Evolutionary conservation across 371 early-diverging fungal species (phyloP).

Genomic region (Funneliformis caledonium): DNA sequence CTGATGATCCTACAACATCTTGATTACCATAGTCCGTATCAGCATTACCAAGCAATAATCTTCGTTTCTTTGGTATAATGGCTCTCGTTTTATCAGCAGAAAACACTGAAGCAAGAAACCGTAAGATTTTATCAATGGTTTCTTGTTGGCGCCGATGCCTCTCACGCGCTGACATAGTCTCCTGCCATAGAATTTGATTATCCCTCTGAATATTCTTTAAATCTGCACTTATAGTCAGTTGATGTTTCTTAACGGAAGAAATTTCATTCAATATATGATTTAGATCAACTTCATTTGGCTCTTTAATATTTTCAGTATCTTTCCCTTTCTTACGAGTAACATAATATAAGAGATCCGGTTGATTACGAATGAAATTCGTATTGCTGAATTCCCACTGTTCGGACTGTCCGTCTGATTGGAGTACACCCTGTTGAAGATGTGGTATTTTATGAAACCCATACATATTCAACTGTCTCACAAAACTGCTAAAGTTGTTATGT

Average conservation of each 20-base stretch:
- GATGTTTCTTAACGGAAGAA: slow-evolving; percentile 86
- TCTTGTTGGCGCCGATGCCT: slow-evolving; percentile 86
- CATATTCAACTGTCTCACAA: slow-evolving; percentile 96
- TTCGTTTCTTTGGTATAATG: slow-evolving; percentile 61
- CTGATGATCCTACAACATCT: background rate
- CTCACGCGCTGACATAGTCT: slow-evolving; percentile 74
- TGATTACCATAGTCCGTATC: slow-evolving; percentile 46
- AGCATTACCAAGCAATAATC: slow-evolving; percentile 48
- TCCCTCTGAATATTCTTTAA: slow-evolving; percentile 86
- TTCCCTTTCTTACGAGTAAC: slow-evolving; percentile 64
- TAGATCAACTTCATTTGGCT: slow-evolving; percentile 53
- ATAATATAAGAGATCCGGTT: slow-evolving; percentile 60
- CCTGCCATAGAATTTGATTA: slow-evolving; percentile 89
- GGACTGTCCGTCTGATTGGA: slow-evolving; percentile 65
- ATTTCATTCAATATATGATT: slow-evolving; percentile 80
- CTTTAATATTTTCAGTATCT: slow-evolving; percentile 57
- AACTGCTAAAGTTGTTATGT: slow-evolving; percentile 91
- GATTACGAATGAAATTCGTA: slow-evolving; percentile 60
- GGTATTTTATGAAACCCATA: slow-evolving; percentile 87
- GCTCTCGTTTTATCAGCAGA: slow-evolving; percentile 66
- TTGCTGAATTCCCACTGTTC: slow-evolving; percentile 68
- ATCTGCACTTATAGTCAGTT: slow-evolving; percentile 84
- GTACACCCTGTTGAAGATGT: slow-evolving; percentile 77
- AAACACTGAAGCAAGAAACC: slow-evolving; percentile 81
- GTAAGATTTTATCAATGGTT: slow-evolving; percentile 88